A percentile compares a stretch with the other conserved stretches of the same genome.
Evolutionary conservation across 176 grass and related monocot genomes (phyloP).

Genomic region (Cymbopogon citratus): DNA sequence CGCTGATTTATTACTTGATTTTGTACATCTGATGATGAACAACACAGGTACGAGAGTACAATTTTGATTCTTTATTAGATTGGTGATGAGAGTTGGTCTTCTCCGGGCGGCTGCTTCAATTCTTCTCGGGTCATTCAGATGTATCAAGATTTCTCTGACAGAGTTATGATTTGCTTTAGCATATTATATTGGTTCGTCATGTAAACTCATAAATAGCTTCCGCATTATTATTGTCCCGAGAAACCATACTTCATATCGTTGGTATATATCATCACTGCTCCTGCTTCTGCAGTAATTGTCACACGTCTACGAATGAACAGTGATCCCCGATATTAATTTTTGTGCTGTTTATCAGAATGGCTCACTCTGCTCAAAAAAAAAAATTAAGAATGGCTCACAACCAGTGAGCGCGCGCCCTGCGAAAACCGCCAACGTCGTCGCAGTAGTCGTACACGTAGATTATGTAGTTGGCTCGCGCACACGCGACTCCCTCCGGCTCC

Average conservation of each 20-base stretch:
- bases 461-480: constrained; percentile 31
- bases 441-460: constrained; percentile 52
- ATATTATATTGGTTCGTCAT: background rate
- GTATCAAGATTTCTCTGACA: constrained; percentile 32
- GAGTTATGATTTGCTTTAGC: background rate
- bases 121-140: constrained; percentile 3
- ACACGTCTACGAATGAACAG: too few relatives aligned
- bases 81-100: background rate
- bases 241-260: background rate
- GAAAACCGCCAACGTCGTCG: constrained; percentile 26
- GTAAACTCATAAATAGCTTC: background rate
- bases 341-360: too few relatives aligned
- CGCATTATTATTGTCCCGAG: background rate
- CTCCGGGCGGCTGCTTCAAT: background rate
- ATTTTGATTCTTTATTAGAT: constrained; percentile 41
- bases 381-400: too few relatives aligned
- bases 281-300: background rate
- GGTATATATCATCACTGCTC: background rate
- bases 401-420: too few relatives aligned
- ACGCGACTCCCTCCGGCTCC: constrained; percentile 26
- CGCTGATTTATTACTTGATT: background rate
- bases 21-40: constrained; percentile 35
- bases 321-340: too few relatives aligned
- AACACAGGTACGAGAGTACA: background rate
- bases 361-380: too few relatives aligned